Base-by-base conservation (phyloP, 2,329 filamentous ascomycete species). In the Nannizziopsis barbatae region DNA sequence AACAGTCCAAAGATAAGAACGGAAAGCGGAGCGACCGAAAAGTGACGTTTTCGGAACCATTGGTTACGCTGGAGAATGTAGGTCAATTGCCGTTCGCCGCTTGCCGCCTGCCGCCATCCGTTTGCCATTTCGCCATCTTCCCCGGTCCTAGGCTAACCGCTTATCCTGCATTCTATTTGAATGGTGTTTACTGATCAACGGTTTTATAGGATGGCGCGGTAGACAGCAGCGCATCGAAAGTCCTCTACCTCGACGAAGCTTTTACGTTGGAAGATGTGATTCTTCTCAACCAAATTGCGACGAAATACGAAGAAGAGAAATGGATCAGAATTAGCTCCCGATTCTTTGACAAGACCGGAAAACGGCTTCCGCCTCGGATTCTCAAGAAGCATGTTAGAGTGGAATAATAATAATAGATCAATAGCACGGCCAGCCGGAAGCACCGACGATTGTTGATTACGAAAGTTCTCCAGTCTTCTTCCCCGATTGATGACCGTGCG, bases 281-380 rank as follows among this genome's bases (percentile, higher is more conserved):
- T 14, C 58, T 69, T 7, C 60, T 77, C 14, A 67, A 67, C 32
- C 59, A 64, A 18, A 62, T 75, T 18, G 59, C 74, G 35, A 60
- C 64, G 45, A 60, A 64, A 40, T 73, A 73, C 54, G 59, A 66
- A 46, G 57, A 62, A 31, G 57, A 66, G 53, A 66, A 67, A 37
- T 77, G 73, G 73, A 52, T 69, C 11, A 58, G 68, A 4, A 61
- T 77, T 1, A 68, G 70, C 41, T 68, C 66, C 45, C 60, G 62
- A 18, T 76, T 76, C 62, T 68, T 62, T 47, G 71, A 74, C 47
- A 67, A 67, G 58, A 76, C 72, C 1, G 73, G 73, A 1, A 62
- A 71, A 36, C 59, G 62, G 2, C 54, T 75, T 20, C 62, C 67
- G 53, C 63, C 69, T 1, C 64, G 70, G 2, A 64, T 70, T 46